Evolutionary conservation across 768 basidiomycete species (phyloP).

Genomic region (Naematelia encephala): DNA sequence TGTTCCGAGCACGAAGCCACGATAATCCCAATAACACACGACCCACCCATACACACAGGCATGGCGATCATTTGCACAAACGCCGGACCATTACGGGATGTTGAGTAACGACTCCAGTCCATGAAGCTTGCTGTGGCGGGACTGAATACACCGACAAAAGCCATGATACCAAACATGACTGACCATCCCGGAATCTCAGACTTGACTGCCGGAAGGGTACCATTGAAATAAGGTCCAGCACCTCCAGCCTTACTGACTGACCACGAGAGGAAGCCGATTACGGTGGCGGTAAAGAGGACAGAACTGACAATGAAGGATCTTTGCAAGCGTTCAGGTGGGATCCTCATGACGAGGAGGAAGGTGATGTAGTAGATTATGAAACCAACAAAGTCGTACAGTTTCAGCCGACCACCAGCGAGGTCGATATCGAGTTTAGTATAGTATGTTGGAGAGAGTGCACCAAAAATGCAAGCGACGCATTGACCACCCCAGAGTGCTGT

Average conservation of each 20-base stretch:
- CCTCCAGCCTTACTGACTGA: constrained; percentile 15
- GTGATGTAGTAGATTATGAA: constrained; percentile 26
- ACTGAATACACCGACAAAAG: no score
- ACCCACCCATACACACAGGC: constrained; percentile 14
- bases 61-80: constrained; percentile 19
- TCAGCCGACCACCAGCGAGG: no score
- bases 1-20: constrained; percentile 19
- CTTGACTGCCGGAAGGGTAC: no score
- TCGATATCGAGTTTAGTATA: background rate
- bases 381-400: no score
- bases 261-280: constrained; percentile 21
- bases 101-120: constrained; percentile 16
- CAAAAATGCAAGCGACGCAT: no score
- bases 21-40: constrained; percentile 32
- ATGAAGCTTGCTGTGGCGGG: no score
- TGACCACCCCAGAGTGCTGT: no score
- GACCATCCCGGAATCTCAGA: no score
- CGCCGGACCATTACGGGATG: background rate
- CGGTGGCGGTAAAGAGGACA: no score
- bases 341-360: constrained; percentile 19
- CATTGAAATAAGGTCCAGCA: constrained; percentile 21
- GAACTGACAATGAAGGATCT: constrained; percentile 22
- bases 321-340: constrained; percentile 28
- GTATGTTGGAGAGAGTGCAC: background rate
- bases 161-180: no score